Base-by-base conservation (phyloP, 805 yeast species). In the Metschnikowia matae region DNA sequence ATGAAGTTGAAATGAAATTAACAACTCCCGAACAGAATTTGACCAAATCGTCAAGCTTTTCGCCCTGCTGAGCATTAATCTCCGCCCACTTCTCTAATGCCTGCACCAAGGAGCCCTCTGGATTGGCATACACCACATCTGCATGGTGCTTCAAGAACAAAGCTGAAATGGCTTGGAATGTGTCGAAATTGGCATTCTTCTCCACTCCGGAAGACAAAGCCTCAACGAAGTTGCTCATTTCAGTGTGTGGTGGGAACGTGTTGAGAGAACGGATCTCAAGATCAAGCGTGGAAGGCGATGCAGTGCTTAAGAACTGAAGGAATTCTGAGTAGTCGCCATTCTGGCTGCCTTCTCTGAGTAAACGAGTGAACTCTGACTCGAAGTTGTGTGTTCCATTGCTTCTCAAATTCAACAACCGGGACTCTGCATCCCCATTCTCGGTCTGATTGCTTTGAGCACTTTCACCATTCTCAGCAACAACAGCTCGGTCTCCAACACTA, bases 1-100 rank as follows among this genome's bases (percentile, higher is more conserved):
- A 44, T 4, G 46, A 10, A 17, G 40, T 44, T 11, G 46, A 64
- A 44, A 89, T 72, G 60, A 87, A 82, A 55, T 75, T 78, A 32
- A 87, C 69, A 15, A 90, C 89, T 51, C 96, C 91, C 1, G 94
- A 78, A 66, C 96, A 88, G 67, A 83, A 89, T 63, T 89, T 87
- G 37, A 81, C 80, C 52, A 87, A 67, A 31, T 78, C 80, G 61
- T 89, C 96, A 60, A 91, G 66, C 14, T 73, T 74, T 3, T 72
- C 73, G 36, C 76, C 71, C 43, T 73, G 75, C 0, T 50, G 57
- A 7, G 61, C 54, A 52, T 81, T 84, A 7, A 64, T 62, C 0
- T 46, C 58, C 38, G 73, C 67, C 85, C 88, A 86, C 20, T 63
- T 55, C 3, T 70, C 66, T 43, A 89, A 66, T 1, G 82, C 78